Evolutionary conservation across 805 yeast genomes (phyloP).

Genomic region (Candida manassasensis): DNA sequence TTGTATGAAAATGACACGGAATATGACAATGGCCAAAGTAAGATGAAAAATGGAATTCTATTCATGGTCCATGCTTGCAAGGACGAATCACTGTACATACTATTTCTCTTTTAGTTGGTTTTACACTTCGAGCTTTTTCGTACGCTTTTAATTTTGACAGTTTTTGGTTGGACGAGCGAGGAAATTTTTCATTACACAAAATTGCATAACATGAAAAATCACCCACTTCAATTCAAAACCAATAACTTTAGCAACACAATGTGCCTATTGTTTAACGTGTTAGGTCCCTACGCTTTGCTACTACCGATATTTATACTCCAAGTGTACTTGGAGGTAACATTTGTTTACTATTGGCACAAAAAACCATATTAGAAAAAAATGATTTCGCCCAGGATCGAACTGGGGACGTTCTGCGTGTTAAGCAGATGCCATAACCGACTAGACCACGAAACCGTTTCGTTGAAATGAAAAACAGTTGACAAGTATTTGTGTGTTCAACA

Average conservation of each 20-base stretch:
- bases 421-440: constrained; percentile 99
- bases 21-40: too few species aligned
- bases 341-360: background rate
- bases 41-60: too few species aligned
- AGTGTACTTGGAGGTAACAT: too few species aligned
- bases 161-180: constrained; percentile 5
- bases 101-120: background rate
- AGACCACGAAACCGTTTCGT: constrained; percentile 85
- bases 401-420: constrained; percentile 99
- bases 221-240: background rate
- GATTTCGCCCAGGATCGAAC: constrained; percentile 99
- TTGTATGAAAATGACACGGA: too few species aligned
- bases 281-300: too few species aligned
- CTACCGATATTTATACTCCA: too few species aligned
- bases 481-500: too few species aligned
- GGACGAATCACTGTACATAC: background rate
- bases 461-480: too few species aligned
- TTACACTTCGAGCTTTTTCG: background rate
- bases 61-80: too few species aligned
- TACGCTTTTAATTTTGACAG: background rate
- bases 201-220: background rate
- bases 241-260: background rate
- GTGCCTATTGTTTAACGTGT: too few species aligned
- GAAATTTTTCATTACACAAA: constrained; percentile 6
- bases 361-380: constrained; percentile 34